Percentiles rank a stretch among this genome's conserved stretches.
These are phyloP conservation scores for Hypoxylon subgilvum DNA, from an alignment of 495 filamentous ascomycete genomes.

Conservation along the genomic window DNA sequence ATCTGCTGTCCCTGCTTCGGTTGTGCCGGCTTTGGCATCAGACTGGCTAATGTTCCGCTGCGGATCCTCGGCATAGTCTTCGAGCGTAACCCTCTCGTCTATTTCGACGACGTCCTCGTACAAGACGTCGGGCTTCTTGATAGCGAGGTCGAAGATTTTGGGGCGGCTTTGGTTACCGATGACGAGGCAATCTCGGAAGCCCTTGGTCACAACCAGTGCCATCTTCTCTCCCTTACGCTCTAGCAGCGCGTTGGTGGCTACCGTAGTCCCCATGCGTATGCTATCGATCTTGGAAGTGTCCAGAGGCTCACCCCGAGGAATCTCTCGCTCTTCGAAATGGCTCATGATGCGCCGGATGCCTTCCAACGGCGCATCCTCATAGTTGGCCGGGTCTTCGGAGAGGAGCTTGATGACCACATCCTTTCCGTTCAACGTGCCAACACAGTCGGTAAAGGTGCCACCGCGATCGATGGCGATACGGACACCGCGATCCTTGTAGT, in stretches of 20 bases:
- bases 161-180: constrained; percentile 87
- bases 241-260: constrained; percentile 86
- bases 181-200: constrained; percentile 88
- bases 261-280: constrained; percentile 89
- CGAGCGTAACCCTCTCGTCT: constrained; percentile 82
- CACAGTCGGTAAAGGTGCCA: constrained; percentile 75
- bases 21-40: constrained; percentile 53
- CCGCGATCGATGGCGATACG: constrained; percentile 70
- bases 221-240: constrained; percentile 95
- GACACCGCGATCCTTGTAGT: constrained; percentile 52
- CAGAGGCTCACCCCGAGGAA: constrained; percentile 79
- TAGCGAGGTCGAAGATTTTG: constrained; percentile 82
- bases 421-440: constrained; percentile 65
- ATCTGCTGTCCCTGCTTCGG: constrained; percentile 53
- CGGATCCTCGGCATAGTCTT: constrained; percentile 87
- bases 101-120: constrained; percentile 80
- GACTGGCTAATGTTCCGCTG: constrained; percentile 60
- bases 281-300: constrained; percentile 85
- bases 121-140: constrained; percentile 78
- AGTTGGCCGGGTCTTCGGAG: constrained; percentile 89
- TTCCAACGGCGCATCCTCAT: constrained; percentile 86
- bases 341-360: constrained; percentile 90
- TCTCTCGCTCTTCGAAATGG: constrained; percentile 73
- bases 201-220: constrained; percentile 87
- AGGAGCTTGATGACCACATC: constrained; percentile 86